A percentile compares a stretch with the other conserved stretches of the same genome.
Conservation (phyloP, 192 early-diverging fungal genomes). For the Geosiphon pyriformis region DNA sequence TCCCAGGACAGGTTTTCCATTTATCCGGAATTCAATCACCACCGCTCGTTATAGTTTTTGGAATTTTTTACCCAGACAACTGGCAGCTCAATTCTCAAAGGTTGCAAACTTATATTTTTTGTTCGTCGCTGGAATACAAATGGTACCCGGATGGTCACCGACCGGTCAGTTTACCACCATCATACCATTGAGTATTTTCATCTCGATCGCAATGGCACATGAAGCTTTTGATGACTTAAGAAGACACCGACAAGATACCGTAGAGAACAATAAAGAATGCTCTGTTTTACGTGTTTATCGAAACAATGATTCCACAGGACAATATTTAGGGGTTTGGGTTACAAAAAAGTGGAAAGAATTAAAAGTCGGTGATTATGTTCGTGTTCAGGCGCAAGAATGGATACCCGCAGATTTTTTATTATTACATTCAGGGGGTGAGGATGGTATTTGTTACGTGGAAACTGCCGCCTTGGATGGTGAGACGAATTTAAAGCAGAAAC, state of each 20-base stretch:
- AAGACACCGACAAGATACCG: conserved; percentile 59
- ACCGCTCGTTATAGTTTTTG: conserved; percentile 58
- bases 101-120: conserved; percentile 67
- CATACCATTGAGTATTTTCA: conserved; percentile 66
- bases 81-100: conserved; percentile 63
- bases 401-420: conserved; percentile 79
- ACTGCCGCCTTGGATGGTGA: conserved; percentile 86
- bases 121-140: conserved; percentile 53
- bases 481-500: conserved; percentile 82
- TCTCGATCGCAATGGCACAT: conserved; percentile 70
- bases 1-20: conserved; percentile 39
- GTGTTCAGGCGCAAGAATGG: conserved; percentile 71
- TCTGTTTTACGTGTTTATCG: conserved; percentile 50
- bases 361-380: conserved; percentile 73
- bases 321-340: conserved; percentile 39
- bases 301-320: conserved; percentile 44
- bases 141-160: conserved; percentile 64
- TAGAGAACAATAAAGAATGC: conserved; percentile 55
- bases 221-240: conserved; percentile 72
- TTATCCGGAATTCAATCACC: conserved; percentile 54
- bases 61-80: conserved; percentile 58
- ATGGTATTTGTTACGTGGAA: conserved; percentile 81
- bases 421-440: conserved; percentile 59
- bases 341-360: conserved; percentile 54
- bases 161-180: conserved; percentile 78